Base-by-base conservation (phyloP, 768 basidiomycete species). In the Panaeolus cyanescens region DNA sequence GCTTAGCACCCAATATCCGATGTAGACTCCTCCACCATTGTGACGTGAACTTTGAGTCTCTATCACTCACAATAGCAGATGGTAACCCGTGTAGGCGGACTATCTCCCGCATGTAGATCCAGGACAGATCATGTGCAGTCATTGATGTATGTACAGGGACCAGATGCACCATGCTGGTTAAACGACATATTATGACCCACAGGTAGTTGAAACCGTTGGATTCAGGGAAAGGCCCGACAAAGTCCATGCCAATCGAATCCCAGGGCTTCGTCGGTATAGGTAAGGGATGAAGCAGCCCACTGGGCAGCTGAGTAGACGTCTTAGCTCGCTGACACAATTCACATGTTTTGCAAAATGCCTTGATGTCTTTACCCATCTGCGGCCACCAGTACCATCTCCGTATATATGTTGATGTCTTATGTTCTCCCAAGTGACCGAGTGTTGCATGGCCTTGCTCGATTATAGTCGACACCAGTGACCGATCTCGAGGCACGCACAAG, bases 221-320 rank as follows among this genome's bases (percentile, higher is more conserved):
- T 62, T 32, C 12, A 50, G 76, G 79, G 9, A 81, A 65, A 1
- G 72, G 74, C 0, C 72, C 78, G 0, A 80, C 59, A 36, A 80
- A 80, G 64, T 81, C 79, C 55, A 81, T 77, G 0, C 71, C 74
- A 0, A 82, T 77, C 0, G 72, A 70, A 1, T 73, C 68, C 76
- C 75, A 79, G 0, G 78, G 80, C 3, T 62, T 58, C 0, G 55
- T 64, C 0, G 74, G 75, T 0, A 77, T 63, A 0, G 73, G 74
- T 12, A 74, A 64, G 1, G 63, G 42, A 32, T 77, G 74, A 0
- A 77, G 62, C 9, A 74, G 62, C 13, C 77, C 77, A 1, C 62
- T 13, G 0, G 73, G 74, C 22, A 54, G 32, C 5, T 59, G 28
- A 30, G 62, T 70, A 0, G 34, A 42, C 0, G 20, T 36, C 45